Percentiles rank a stretch among this genome's conserved stretches.
These are phyloP conservation scores for Botrytis porri DNA, from an alignment of 2,329 filamentous ascomycete species.

Conservation along the genomic window DNA sequence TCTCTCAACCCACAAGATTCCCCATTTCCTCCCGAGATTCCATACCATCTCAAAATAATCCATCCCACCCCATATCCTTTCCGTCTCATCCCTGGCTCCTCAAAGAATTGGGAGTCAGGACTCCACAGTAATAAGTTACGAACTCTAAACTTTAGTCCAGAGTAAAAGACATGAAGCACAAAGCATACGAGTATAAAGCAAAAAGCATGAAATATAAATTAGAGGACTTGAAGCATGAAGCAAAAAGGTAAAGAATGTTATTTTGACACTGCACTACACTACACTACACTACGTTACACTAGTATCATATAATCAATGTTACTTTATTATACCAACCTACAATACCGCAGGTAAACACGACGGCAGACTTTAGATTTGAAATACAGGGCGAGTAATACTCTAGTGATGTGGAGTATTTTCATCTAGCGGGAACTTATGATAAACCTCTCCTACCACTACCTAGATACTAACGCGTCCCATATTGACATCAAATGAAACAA, in stretches of 20 bases:
- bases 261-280: not conserved
- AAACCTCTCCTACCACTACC: not conserved
- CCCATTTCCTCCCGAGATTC: no score
- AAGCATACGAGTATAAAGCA: no score
- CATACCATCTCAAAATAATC: not conserved
- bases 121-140: not conserved
- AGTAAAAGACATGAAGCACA: not conserved
- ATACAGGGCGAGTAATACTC: not conserved
- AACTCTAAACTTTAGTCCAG: no score
- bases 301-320: no score
- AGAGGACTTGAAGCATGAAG: not conserved
- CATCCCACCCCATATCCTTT: not conserved
- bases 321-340: no score
- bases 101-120: not conserved
- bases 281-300: no score
- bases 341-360: no score
- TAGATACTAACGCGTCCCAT: not conserved
- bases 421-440: not conserved
- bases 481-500: not conserved
- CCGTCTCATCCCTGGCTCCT: accelerated
- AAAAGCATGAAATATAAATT: not conserved
- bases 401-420: not conserved
- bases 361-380: not conserved
- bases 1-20: no score
- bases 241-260: not conserved